Conservation (phyloP, 192 early-diverging fungal genomes). For the Coemansia sp. region DNA sequence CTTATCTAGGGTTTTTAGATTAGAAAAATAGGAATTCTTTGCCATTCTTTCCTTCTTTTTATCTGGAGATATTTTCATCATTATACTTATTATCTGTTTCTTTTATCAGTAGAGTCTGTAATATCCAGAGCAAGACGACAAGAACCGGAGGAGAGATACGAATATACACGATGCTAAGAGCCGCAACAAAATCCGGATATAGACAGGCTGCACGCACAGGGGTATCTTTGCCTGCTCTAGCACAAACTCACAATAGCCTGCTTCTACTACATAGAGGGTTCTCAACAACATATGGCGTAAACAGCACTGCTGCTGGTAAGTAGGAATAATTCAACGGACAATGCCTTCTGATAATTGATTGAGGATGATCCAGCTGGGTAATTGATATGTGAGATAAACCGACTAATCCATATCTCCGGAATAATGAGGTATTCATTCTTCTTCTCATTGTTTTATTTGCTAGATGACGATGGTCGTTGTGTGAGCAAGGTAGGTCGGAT, state of each 20-base stretch:
- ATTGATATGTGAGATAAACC: too few relatives aligned
- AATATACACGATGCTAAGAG: conserved; percentile 1
- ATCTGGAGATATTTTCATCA: too few relatives aligned
- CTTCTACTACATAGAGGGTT: not conserved
- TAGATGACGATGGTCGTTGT: conserved; percentile 17
- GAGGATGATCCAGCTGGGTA: too few relatives aligned
- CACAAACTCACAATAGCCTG: not conserved
- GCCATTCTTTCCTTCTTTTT: too few relatives aligned
- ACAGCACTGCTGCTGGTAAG: not conserved
- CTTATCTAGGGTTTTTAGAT: too few relatives aligned
- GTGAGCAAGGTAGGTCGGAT: conserved; percentile 13
- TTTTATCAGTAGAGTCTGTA: not conserved
- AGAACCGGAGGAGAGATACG: not conserved
- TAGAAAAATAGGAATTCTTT: too few relatives aligned
- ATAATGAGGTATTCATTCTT: not conserved
- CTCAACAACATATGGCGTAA: not conserved
- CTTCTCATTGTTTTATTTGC: not conserved
- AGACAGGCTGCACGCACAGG: not conserved
- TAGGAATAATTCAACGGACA: not conserved
- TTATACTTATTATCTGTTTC: not conserved
- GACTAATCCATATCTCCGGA: not conserved
- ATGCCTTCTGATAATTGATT: too few relatives aligned
- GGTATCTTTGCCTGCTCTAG: not conserved
- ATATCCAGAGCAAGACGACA: not conserved
- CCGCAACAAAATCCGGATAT: not conserved